Evolutionary conservation across 176 grass and related monocot genomes (phyloP).

Genomic region (Canna indica): DNA sequence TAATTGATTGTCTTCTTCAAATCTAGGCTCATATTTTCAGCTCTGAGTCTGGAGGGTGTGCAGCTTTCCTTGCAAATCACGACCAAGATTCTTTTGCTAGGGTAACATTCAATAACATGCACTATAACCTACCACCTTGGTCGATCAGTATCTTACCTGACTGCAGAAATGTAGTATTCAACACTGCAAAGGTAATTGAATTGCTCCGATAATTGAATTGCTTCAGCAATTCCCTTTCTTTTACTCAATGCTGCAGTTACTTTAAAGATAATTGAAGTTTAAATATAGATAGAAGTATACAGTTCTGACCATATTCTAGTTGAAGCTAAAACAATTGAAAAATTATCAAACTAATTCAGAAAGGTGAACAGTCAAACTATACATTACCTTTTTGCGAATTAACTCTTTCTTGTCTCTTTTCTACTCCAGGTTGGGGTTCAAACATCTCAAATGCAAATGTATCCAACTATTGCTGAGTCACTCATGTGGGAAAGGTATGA

Average conservation of each 20-base stretch:
- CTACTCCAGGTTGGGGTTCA: constrained; percentile 71
- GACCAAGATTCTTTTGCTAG: constrained; percentile 64
- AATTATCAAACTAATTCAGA: not conserved
- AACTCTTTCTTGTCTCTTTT: not conserved
- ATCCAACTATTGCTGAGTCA: constrained; percentile 38
- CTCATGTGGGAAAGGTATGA: constrained; percentile 92
- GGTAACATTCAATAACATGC: constrained; percentile 71
- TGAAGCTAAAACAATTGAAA: not conserved
- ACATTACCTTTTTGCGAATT: not conserved
- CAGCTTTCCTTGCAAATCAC: constrained; percentile 81
- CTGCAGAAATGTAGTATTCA: constrained; percentile 88
- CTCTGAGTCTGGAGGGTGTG: constrained; percentile 66
- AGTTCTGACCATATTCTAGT: too few species aligned
- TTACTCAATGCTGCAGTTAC: not conserved
- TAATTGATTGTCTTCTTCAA: constrained; percentile 15
- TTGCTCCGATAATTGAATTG: not conserved
- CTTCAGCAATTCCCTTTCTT: not conserved
- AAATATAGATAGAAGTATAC: not conserved
- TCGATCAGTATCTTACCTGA: constrained; percentile 98
- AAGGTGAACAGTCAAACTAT: not conserved
- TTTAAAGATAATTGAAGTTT: not conserved
- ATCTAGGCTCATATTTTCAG: constrained; percentile 79
- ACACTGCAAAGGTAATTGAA: constrained; percentile 73
- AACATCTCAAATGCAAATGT: constrained; percentile 99
- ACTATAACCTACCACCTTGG: constrained; percentile 94